Conservation (phyloP, 2,329 filamentous ascomycete species). For the Colletotrichum orchidophilum region DNA sequence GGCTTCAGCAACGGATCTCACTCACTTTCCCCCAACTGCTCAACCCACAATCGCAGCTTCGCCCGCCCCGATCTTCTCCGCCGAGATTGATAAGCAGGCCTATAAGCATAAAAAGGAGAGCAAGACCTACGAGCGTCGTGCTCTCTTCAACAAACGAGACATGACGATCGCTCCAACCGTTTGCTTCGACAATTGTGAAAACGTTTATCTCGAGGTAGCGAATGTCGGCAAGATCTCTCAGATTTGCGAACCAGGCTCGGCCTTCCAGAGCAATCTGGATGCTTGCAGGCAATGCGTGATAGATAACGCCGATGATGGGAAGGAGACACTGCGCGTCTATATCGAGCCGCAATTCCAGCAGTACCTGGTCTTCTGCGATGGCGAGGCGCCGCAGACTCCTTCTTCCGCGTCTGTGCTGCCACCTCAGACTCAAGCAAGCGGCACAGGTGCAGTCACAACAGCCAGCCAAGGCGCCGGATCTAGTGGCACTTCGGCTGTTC, state of each 20-base stretch:
- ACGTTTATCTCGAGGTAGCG: slow-evolving; percentile 56
- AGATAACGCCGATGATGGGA: slow-evolving; percentile 37
- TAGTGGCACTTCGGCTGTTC: slow-evolving; percentile 14
- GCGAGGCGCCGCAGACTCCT: slow-evolving; percentile 34
- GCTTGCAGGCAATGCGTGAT: slow-evolving; percentile 56
- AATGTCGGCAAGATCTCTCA: slow-evolving; percentile 53
- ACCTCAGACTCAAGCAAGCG: slow-evolving; percentile 40
- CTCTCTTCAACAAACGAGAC: slow-evolving; percentile 49
- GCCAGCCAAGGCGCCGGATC: slow-evolving; percentile 12
- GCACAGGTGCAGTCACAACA: slow-evolving; percentile 31
- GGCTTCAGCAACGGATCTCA: slow-evolving; percentile 59
- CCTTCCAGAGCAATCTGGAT: slow-evolving; percentile 49
- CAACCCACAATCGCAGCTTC: slow-evolving; percentile 36
- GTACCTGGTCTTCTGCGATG: slow-evolving; percentile 57
- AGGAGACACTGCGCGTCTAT: slow-evolving; percentile 45
- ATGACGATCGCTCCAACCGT: slow-evolving; percentile 49
- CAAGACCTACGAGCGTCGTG: slow-evolving; percentile 34
- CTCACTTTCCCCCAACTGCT: slow-evolving; percentile 46
- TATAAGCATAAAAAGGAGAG: slow-evolving; percentile 19
- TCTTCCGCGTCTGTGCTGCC: slow-evolving; percentile 38
- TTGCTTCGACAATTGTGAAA: slow-evolving; percentile 65
- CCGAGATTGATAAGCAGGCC: slow-evolving; percentile 25
- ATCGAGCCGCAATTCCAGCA: slow-evolving; percentile 51
- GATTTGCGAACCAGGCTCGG: slow-evolving; percentile 55
- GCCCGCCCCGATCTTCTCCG: not conserved